Base-by-base conservation (phyloP, 139 green algal genomes). In the Marvania coccoides region DNA sequence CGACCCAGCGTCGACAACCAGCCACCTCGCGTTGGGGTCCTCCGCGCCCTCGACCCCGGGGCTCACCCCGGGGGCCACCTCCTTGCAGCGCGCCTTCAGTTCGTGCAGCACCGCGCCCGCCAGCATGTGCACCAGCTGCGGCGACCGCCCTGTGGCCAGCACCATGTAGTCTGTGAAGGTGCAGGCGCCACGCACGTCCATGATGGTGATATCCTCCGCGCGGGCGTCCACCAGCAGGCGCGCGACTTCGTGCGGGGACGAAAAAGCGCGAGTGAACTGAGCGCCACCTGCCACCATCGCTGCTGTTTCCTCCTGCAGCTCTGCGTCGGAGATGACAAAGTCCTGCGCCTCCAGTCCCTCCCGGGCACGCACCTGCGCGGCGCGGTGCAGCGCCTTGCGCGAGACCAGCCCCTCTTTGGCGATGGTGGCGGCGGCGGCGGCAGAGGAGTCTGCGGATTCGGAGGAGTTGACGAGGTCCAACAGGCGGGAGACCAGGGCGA, bases 111-210 rank as follows among this genome's bases (percentile, higher is more conserved):
- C 38, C 3, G 46, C 71, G 7, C 13, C 30, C 13, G 71, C 71
- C 30, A 74, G 39, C 47, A 70, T 66, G 26, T 28, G 30, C 30
- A 67, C 58, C 29, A 66, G 35, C 12, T 46, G 58, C 58, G 53
- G 60, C 28, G 53, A 69, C 24, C 65, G 63, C 10, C 23, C 71
- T 12, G 65, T 72, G 48, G 45, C 71, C 47, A 78, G 40, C 26
- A 78, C 65, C 71, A 78, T 73, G 34, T 29, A 73, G 60, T 78
- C 71, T 6, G 71, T 70, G 36, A 78, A 73, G 38, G 71, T 24
- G 60, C 64, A 78, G 37, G 37, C 36, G 1, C 31, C 36, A 6
- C 58, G 45, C 40, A 78, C 71, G 40, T 78, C 71, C 5, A 78
- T 60, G 36, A 78, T 74, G 8, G 8, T 8, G 4, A 78, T 19